Evolutionary conservation across 306 rosid species (phyloP).

Genomic region (Castanea sativa): DNA sequence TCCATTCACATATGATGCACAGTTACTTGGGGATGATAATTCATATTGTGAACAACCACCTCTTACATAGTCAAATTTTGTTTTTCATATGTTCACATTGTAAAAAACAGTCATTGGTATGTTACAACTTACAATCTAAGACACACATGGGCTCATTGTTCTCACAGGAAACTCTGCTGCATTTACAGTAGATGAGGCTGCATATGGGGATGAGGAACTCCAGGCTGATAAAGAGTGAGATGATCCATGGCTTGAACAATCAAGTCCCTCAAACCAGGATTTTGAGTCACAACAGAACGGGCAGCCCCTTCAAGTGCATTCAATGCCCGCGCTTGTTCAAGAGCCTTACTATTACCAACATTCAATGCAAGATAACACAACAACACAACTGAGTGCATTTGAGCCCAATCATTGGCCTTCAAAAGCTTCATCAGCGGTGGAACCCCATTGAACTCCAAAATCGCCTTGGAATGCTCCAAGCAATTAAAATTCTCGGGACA

Average conservation of each 20-base stretch:
- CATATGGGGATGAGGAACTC: slow-evolving; percentile 64
- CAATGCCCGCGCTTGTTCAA: slow-evolving; percentile 72
- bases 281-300: slow-evolving; percentile 56
- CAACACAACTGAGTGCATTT: slow-evolving; percentile 41
- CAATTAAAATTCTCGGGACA: slow-evolving; percentile 62
- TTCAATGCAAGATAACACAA: slow-evolving; percentile 71
- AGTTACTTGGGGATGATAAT: slow-evolving; percentile 1
- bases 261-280: slow-evolving; percentile 62
- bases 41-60: not conserved
- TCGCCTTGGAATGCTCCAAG: slow-evolving; percentile 65
- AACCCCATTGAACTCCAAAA: slow-evolving; percentile 70
- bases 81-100: not conserved
- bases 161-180: slow-evolving; percentile 9
- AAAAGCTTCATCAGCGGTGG: slow-evolving; percentile 60
- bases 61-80: not conserved
- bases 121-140: slow-evolving; percentile 29
- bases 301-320: slow-evolving; percentile 60
- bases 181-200: slow-evolving; percentile 42
- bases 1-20: slow-evolving; percentile 12
- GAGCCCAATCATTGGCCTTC: slow-evolving; percentile 39
- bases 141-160: slow-evolving; percentile 36
- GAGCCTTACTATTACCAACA: slow-evolving; percentile 76
- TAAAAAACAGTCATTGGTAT: slow-evolving; percentile 1
- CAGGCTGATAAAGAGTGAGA: slow-evolving; percentile 82
- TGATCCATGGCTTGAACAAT: slow-evolving; percentile 57